Percentiles rank a stretch among this genome's conserved stretches.
Conservation (phyloP, 768 basidiomycete species). For the Leucosporidium creatinivorum region DNA sequence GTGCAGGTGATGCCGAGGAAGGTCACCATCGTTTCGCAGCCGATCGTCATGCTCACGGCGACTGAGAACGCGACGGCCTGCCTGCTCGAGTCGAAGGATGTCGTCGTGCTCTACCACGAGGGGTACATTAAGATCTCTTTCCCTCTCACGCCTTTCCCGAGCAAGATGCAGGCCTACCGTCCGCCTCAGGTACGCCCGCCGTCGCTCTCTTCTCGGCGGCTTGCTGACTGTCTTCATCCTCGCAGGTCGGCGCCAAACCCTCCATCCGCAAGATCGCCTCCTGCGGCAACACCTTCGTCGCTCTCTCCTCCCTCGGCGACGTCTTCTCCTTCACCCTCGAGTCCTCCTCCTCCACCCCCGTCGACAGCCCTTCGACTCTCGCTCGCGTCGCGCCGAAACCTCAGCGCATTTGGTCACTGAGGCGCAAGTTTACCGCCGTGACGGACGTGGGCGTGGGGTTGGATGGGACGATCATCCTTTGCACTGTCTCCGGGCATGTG, state of each 20-base stretch:
- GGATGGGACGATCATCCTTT: constrained; percentile 82
- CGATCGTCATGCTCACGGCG: constrained; percentile 64
- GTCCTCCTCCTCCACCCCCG: constrained; percentile 10
- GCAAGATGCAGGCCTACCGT: constrained; percentile 66
- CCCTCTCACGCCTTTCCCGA: constrained; percentile 66
- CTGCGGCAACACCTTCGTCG: constrained; percentile 73
- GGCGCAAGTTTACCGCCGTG: constrained; percentile 78
- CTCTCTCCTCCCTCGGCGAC: constrained; percentile 78
- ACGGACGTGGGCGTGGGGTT: constrained; percentile 80
- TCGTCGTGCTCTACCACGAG: constrained; percentile 74
- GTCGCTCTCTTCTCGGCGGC: too few relatives aligned
- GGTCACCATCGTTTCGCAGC: constrained; percentile 66
- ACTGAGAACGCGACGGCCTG: constrained; percentile 77
- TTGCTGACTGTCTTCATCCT: background rate
- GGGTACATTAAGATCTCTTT: constrained; percentile 72
- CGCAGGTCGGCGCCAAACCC: constrained; percentile 53
- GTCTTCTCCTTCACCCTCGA: constrained; percentile 62
- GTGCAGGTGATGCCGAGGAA: constrained; percentile 48
- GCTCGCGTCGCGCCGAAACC: constrained; percentile 49
- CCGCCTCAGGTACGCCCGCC: constrained; percentile 53
- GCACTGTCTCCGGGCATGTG: constrained; percentile 90
- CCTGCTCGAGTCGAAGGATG: constrained; percentile 68
- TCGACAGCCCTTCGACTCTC: constrained; percentile 5
- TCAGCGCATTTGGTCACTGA: constrained; percentile 81
- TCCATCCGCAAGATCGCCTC: constrained; percentile 70